These are phyloP conservation scores for Prunus yedoensis DNA, from an alignment of 331 rosid genomes.

Conservation along the genomic window DNA sequence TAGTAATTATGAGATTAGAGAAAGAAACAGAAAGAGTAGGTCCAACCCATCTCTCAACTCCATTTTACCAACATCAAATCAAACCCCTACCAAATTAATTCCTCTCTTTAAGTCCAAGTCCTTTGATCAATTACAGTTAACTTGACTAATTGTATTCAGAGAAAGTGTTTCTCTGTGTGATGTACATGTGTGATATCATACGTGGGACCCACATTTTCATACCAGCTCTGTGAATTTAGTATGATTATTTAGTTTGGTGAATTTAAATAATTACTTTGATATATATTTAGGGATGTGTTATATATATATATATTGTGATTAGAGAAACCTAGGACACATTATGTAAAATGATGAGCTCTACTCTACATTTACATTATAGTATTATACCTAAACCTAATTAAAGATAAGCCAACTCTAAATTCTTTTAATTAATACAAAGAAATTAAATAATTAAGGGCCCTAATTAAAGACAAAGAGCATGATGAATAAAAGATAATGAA, in stretches of 20 bases:
- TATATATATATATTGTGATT: neutral
- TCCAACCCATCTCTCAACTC: constrained; percentile 53
- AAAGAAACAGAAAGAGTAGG: constrained; percentile 37
- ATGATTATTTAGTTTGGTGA: neutral
- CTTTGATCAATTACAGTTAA: constrained; percentile 24
- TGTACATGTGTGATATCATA: neutral
- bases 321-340: constrained; percentile 3
- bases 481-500: constrained; percentile 1
- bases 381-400: too few relatives aligned
- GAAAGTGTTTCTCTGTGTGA: neutral
- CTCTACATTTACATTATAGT: neutral
- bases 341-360: neutral
- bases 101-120: constrained; percentile 16
- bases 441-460: neutral
- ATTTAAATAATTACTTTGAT: too few relatives aligned
- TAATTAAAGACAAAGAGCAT: neutral
- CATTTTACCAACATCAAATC: constrained; percentile 27
- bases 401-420: neutral
- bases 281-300: too few relatives aligned
- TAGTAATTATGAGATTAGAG: constrained; percentile 28
- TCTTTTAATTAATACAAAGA: neutral
- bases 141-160: constrained; percentile 26
- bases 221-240: neutral
- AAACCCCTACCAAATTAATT: neutral
- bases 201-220: neutral